Evolutionary conservation across 306 rosid species (phyloP), one percentile per base, ranked within the genome.

Genomic region (Glycyrrhiza uralensis): DNA sequence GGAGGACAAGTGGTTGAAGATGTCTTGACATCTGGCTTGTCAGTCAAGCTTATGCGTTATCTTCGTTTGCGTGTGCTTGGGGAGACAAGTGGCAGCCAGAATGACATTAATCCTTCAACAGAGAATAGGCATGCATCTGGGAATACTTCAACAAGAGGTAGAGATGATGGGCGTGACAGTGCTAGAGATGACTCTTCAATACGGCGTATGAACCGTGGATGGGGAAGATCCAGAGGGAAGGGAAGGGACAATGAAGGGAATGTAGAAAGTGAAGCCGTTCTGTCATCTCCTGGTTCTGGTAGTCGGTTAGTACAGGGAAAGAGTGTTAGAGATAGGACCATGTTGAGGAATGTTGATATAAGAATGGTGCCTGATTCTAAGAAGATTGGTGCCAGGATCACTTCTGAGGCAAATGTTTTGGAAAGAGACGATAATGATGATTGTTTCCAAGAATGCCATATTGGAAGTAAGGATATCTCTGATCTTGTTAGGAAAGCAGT

Each of bases 41-140:
- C 98, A 75, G 90, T 96, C 56, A 88, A 93, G 82, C 93, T 93
- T 67, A 93, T 93, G 97, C 97, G 86, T 4, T 90, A 85, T 78
- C 96, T 93, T 55, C 98, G 98, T 5, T 59, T 85, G 36, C 88
- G 93, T 22, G 86, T 90, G 63, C 77, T 90, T 58, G 98, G 96
- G 49, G 98, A 93, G 68, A 60, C 85, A 17, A 85, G 84, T 79
- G 63, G 66, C 46, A 74, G 73, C 82, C 96, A 87, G 77, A 92
- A 84, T 82, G 98, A 90, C 71, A 56, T 79, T 62, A 44, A 61
- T 82, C 89, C 83, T 79, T 41, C 82, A 73, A 52, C 75, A 20
- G 96, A 90, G 63, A 72, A 56, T 59, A 90, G 86, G 80, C 85
- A 77, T 81, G 65, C 87, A 30, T 80, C 85, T 28, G 57, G 80